Evolutionary conservation across 2,329 filamentous ascomycete species (phyloP), one percentile per base, ranked within the genome.

Genomic region (Epichloe aotearoae): DNA sequence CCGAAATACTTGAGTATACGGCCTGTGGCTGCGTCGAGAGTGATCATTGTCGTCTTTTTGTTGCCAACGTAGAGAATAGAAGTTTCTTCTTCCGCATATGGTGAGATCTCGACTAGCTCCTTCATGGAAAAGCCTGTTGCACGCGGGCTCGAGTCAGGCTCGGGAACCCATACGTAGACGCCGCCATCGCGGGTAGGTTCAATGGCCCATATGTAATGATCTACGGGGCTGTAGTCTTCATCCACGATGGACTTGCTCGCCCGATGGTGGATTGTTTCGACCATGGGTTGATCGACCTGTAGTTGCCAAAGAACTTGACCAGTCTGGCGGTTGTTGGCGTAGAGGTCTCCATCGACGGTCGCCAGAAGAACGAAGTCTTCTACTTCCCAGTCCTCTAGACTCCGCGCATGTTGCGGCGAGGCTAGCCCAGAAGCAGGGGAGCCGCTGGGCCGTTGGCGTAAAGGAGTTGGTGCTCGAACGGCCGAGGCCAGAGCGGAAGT

Each of bases 321-420:
- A 49, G 86, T 93, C 65, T 84, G 86, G 62, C 93, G 82, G 73
- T 96, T 88, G 68, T 83, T 83, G 66, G 91, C 90, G 73, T 95
- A 87, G 63, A 97, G 81, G 67, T 88, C 87, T 77, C 93, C 93
- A 77, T 97, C 90, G 81, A 97, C 87, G 80, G 93, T 97, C 87
- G 93, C 91, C 86, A 98, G 77, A 76, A 98, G 88, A 74, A 97
- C 87, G 80, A 96, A 95, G 77, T 97, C 90, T 87, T 97, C 91
- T 73, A 96, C 90, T 86, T 96, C 88, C 91, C 91, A 97, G 74
- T 96, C 91, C 80, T 90, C 85, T 80, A 97, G 77, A 77, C 85
- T 94, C 82, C 91, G 90, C 90, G 89, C 91, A 85, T 78, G 77
- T 67, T 87, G 84, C 84, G 84, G 86, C 86, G 86, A 83, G 74